Conservation (phyloP, 2,329 filamentous ascomycete genomes). For the Exophiala mesophila region DNA sequence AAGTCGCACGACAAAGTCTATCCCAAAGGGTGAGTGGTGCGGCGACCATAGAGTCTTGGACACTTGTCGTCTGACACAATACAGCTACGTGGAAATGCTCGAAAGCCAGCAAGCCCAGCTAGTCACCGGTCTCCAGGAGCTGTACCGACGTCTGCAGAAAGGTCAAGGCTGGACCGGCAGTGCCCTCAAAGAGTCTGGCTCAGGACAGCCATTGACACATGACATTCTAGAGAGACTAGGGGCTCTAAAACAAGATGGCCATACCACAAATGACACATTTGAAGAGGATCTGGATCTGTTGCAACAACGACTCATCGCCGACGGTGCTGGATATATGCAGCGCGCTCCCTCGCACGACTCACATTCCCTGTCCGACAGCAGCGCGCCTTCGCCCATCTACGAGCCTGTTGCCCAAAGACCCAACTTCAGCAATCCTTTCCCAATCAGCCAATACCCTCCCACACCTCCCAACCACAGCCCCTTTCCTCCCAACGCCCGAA, state of each 20-base stretch:
- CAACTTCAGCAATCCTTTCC: slow-evolving; percentile 19
- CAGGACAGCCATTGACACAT: slow-evolving; percentile 58
- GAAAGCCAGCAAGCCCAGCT: slow-evolving; percentile 61
- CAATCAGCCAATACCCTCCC: slow-evolving; percentile 32
- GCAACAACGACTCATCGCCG: slow-evolving; percentile 51
- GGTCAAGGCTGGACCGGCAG: slow-evolving; percentile 54
- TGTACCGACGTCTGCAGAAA: slow-evolving; percentile 51
- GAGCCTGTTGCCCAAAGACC: slow-evolving; percentile 20
- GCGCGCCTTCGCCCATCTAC: slow-evolving; percentile 41
- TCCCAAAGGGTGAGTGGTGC: slow-evolving; percentile 62
- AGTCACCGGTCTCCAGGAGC: slow-evolving; percentile 56
- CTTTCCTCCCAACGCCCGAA: slow-evolving; percentile 24
- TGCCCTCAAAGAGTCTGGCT: slow-evolving; percentile 46
- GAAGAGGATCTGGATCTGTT: slow-evolving; percentile 55
- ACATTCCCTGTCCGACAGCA: slow-evolving; percentile 54
- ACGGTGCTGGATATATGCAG: slow-evolving; percentile 49
- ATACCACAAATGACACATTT: slow-evolving; percentile 46
- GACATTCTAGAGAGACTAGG: slow-evolving; percentile 58
- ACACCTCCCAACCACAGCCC: slow-evolving; percentile 41
- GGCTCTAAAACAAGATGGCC: slow-evolving; percentile 51
- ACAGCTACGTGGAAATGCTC: slow-evolving; percentile 61
- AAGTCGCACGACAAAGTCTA: slow-evolving; percentile 64
- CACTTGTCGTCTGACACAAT: too few species aligned
- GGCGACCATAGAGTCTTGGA: too few species aligned
- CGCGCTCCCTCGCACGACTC: slow-evolving; percentile 53